Conservation (phyloP, 2,329 filamentous ascomycete genomes). For the Drechslerella dactyloides region DNA sequence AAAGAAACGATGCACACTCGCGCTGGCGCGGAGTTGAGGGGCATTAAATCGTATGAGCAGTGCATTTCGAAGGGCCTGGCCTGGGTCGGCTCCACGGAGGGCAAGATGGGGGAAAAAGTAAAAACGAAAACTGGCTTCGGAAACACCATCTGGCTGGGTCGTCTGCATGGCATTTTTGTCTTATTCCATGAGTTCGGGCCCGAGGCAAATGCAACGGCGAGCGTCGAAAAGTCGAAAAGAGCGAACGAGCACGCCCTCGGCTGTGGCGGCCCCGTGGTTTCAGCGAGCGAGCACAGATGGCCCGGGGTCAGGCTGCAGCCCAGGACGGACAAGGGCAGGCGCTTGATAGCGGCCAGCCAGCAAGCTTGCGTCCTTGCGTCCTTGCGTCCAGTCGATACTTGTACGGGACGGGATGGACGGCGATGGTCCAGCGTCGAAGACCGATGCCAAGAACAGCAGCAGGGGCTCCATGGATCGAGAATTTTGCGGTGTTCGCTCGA, state of each 20-base stretch:
- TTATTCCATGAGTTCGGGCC: constrained; percentile 47
- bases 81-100: constrained; percentile 7
- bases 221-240: background rate
- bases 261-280: constrained; percentile 7
- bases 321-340: background rate
- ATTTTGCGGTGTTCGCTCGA: constrained; percentile 8
- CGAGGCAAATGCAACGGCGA: constrained; percentile 15
- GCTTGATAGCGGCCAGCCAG: too few relatives aligned
- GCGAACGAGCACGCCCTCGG: constrained; percentile 16
- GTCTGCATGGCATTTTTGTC: constrained; percentile 47
- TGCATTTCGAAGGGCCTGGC: constrained; percentile 13
- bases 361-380: too few relatives aligned
- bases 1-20: constrained; percentile 17
- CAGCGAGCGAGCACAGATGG: background rate
- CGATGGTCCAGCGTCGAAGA: constrained; percentile 25
- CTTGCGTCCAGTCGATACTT: too few relatives aligned
- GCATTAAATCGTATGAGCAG: constrained; percentile 17
- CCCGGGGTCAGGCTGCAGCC: background rate
- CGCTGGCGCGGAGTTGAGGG: constrained; percentile 44
- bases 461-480: constrained; percentile 28
- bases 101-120: constrained; percentile 10
- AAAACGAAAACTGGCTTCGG: constrained; percentile 39
- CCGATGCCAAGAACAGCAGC: constrained; percentile 36
- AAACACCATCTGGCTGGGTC: constrained; percentile 51
- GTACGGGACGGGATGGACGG: too few relatives aligned